phyloP scores from a whole-genome alignment of 139 green algal species.

The Chlorokybus atmophyticus region DNA sequence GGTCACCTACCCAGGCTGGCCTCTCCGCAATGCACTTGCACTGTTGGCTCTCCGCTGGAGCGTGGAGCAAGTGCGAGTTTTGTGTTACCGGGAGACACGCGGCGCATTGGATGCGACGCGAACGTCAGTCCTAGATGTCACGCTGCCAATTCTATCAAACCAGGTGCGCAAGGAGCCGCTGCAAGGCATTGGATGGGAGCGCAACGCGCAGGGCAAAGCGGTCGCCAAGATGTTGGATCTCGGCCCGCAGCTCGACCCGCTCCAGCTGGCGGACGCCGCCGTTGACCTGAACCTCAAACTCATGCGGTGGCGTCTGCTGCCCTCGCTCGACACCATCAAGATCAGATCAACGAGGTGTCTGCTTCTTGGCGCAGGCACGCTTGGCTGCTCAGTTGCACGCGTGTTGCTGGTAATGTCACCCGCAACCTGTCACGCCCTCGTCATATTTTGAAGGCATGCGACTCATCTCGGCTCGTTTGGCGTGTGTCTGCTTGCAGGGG shows the following conservation, averaged over 20 bases:
- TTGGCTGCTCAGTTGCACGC: constrained; percentile 81
- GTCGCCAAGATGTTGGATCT: constrained; percentile 48
- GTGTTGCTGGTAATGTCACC: constrained; percentile 49
- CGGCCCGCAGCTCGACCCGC: constrained; percentile 52
- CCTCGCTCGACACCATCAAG: constrained; percentile 45
- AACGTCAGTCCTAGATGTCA: constrained; percentile 32
- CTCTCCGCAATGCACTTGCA: constrained; percentile 71
- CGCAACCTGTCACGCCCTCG: not conserved
- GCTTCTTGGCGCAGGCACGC: constrained; percentile 68
- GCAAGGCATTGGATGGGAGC: constrained; percentile 78
- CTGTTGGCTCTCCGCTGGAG: constrained; percentile 36
- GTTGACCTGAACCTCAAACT: constrained; percentile 90
- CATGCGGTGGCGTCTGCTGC: constrained; percentile 82
- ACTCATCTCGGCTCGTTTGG: not conserved
- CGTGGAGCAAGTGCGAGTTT: constrained; percentile 34
- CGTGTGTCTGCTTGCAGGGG: too few relatives aligned
- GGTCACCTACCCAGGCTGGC: constrained; percentile 53
- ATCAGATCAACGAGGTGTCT: constrained; percentile 57
- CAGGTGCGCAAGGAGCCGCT: too few relatives aligned
- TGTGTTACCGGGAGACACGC: constrained; percentile 47
- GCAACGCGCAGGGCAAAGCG: constrained; percentile 40
- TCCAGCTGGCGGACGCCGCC: constrained; percentile 36
- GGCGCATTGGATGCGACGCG: constrained; percentile 19
- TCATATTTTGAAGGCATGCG: not conserved
- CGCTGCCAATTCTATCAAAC: too few relatives aligned